Conservation (phyloP, 768 basidiomycete genomes). For the Candolleomyces efflorescens region DNA sequence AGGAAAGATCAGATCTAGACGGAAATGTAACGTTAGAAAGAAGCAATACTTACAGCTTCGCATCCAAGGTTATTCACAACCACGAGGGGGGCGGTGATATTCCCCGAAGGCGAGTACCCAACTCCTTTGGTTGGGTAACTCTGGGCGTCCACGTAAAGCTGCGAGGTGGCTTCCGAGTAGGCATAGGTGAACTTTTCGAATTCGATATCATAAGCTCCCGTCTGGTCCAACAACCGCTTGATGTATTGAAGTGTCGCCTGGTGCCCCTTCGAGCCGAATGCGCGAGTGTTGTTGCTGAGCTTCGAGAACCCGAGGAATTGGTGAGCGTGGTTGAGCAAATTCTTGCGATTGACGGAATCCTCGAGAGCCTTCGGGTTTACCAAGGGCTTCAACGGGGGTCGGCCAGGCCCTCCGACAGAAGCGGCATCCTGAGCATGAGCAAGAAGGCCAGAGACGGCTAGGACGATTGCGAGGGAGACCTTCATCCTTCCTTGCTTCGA, state of each 20-base stretch:
- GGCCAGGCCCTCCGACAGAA: background rate
- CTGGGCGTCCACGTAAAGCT: conserved; percentile 12
- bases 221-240: conserved; percentile 21
- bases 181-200: conserved; percentile 24
- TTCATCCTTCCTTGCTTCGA: background rate
- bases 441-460: background rate
- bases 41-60: conserved; percentile 13
- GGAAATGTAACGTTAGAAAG: background rate
- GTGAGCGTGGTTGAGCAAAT: conserved; percentile 22
- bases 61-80: conserved; percentile 22
- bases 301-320: conserved; percentile 23
- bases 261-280: conserved; percentile 25
- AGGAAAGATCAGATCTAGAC: background rate
- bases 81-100: conserved; percentile 21
- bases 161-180: conserved; percentile 18
- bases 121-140: conserved; percentile 12
- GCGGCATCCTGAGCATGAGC: background rate
- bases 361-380: conserved; percentile 9
- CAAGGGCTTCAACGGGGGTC: conserved; percentile 6
- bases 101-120: conserved; percentile 19
- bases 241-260: conserved; percentile 26
- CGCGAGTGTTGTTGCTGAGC: conserved; percentile 20
- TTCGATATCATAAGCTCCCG: conserved; percentile 22
- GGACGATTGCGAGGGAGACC: background rate
- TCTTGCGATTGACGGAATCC: conserved; percentile 11